These are phyloP conservation scores for Tetraselmis chui DNA, from an alignment of 139 green algal genomes.

Conservation along the genomic window DNA sequence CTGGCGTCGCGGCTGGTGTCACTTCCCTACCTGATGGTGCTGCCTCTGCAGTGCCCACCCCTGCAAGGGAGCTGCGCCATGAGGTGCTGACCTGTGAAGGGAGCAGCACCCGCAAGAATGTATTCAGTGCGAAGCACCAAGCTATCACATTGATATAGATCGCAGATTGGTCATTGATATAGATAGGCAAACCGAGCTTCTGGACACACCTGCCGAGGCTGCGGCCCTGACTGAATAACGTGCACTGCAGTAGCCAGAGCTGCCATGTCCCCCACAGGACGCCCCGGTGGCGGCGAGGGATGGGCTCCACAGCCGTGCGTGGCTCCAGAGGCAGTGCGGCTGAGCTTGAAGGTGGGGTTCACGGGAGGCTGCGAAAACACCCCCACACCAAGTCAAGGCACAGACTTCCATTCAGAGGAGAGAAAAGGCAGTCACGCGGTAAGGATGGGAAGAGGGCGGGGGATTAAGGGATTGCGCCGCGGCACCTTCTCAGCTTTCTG, in stretches of 20 bases:
- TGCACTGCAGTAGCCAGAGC: not conserved
- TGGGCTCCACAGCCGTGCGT: no score
- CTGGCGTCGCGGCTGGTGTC: not conserved
- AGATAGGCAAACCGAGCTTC: no score
- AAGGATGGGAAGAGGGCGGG: not conserved
- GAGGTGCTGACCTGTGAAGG: no score
- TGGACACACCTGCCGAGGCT: not conserved
- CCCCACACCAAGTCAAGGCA: not conserved
- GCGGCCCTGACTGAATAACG: not conserved
- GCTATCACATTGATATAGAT: no score
- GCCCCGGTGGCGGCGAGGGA: not conserved
- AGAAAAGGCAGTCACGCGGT: not conserved
- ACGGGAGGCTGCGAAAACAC: not conserved
- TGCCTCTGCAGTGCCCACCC: not conserved
- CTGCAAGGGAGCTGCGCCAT: no score
- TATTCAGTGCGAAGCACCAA: no score
- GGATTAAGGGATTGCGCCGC: not conserved
- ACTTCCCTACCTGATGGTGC: not conserved
- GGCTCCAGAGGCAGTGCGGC: not conserved
- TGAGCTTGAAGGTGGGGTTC: not conserved
- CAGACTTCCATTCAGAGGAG: not conserved
- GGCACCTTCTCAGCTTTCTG: not conserved
- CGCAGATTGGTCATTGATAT: no score
- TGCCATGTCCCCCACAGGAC: not conserved
- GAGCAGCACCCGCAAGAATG: no score